phyloP scores from a whole-genome alignment of 1,284 basidiomycete species.

The Marasmius oreades region DNA sequence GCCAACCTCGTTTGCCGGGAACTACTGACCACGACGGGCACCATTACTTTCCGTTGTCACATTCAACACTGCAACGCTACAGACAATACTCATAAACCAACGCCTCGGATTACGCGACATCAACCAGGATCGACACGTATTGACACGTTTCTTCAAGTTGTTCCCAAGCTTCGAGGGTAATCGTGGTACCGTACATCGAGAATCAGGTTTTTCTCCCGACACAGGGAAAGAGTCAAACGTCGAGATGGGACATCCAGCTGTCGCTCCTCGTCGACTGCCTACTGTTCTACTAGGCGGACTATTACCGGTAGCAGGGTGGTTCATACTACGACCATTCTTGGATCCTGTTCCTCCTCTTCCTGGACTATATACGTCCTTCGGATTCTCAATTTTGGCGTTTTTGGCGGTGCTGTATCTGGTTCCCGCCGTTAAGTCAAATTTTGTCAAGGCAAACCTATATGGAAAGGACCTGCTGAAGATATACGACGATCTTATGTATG shows the following conservation, averaged over 20 bases:
- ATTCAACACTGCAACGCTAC: too few relatives aligned
- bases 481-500: slow-evolving; percentile 70
- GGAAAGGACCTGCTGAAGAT: slow-evolving; percentile 82
- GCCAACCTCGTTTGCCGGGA: not conserved
- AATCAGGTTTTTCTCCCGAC: too few relatives aligned
- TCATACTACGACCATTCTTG: slow-evolving; percentile 63
- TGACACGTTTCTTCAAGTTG: not conserved
- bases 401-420: slow-evolving; percentile 70
- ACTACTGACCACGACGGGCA: too few relatives aligned
- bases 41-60: too few relatives aligned
- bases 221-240: not conserved
- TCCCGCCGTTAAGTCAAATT: slow-evolving; percentile 70
- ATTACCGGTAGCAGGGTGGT: slow-evolving; percentile 66
- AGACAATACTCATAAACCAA: too few relatives aligned
- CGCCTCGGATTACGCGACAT: too few relatives aligned
- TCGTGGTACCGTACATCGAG: too few relatives aligned
- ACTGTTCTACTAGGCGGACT: slow-evolving; percentile 50
- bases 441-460: slow-evolving; percentile 73
- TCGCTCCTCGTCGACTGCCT: slow-evolving; percentile 49
- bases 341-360: slow-evolving; percentile 67
- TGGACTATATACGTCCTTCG: slow-evolving; percentile 68
- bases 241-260: slow-evolving; percentile 1
- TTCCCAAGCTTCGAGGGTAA: not conserved
- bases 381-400: slow-evolving; percentile 79
- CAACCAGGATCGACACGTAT: too few relatives aligned